phyloP scores from a whole-genome alignment of 73 alveolate species.

The Tetrahymena elliotti region DNA sequence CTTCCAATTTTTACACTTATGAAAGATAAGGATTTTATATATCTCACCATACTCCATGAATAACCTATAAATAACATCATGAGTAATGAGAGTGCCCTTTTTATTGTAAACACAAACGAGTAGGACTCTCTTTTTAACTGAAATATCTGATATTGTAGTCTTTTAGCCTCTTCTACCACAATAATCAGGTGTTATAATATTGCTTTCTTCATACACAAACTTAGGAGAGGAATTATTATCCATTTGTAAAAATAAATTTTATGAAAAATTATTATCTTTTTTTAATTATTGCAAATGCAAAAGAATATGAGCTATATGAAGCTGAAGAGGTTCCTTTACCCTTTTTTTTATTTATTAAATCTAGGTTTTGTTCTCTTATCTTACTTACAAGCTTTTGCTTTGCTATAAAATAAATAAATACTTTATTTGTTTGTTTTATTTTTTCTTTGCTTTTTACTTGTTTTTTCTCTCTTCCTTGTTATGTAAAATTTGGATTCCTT shows the following conservation, averaged over 20 bases:
- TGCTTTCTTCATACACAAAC: not conserved
- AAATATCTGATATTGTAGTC: not conserved
- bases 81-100: slow-evolving; percentile 11
- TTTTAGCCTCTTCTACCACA: not conserved
- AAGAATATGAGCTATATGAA: not conserved
- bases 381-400: not conserved
- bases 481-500: not conserved
- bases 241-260: not conserved
- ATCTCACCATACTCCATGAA: slow-evolving; percentile 28
- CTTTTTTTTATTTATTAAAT: not conserved
- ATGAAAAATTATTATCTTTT: not conserved
- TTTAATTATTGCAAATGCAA: not conserved
- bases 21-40: slow-evolving; percentile 25
- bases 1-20: slow-evolving; percentile 34
- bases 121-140: not conserved
- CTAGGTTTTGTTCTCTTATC: not conserved
- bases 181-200: not conserved
- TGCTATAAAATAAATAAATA: not conserved
- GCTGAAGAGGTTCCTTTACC: not conserved
- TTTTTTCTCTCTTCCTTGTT: not conserved
- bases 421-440: not conserved
- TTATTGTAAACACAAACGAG: not conserved
- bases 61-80: slow-evolving; percentile 16
- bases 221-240: not conserved
- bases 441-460: not conserved